Percentiles rank a stretch among this genome's conserved stretches.
Conservation (phyloP, 108 stramenopile species). For the Fragilaria radians region DNA sequence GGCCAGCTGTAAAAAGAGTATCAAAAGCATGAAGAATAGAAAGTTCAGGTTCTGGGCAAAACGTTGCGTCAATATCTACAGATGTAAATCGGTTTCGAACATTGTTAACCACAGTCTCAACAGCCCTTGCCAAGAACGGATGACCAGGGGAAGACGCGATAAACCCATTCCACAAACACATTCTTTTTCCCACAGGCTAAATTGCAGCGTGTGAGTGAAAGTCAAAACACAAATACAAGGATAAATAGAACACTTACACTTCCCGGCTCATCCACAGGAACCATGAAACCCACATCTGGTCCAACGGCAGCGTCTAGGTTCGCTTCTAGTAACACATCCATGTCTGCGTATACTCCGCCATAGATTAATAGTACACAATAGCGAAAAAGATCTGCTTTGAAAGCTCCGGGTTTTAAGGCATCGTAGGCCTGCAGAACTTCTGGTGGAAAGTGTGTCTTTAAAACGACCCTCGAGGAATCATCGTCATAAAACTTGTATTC, state of each 20-base stretch:
- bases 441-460: conserved; percentile 61
- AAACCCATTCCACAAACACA: conserved; percentile 88
- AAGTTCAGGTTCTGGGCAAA: conserved; percentile 66
- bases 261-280: conserved; percentile 52
- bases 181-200: conserved; percentile 21
- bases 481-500: conserved; percentile 73
- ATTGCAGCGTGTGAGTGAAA: neutral
- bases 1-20: conserved; percentile 73
- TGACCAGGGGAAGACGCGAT: conserved; percentile 80
- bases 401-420: conserved; percentile 58
- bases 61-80: conserved; percentile 62
- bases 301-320: conserved; percentile 68
- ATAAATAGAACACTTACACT: conserved; percentile 62
- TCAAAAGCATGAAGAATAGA: conserved; percentile 66
- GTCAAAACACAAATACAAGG: conserved; percentile 11
- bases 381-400: conserved; percentile 80
- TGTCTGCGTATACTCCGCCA: conserved; percentile 80
- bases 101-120: conserved; percentile 57
- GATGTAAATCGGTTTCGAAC: conserved; percentile 70
- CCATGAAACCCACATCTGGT: conserved; percentile 75
- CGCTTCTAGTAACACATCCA: conserved; percentile 77
- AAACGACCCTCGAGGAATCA: conserved; percentile 38
- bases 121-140: conserved; percentile 49
- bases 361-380: conserved; percentile 77
- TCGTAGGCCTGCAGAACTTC: conserved; percentile 69